Percentiles rank a stretch among this genome's conserved stretches.
Evolutionary conservation across 139 green algal genomes (phyloP).

Genomic region (Trebouxia sp.): DNA sequence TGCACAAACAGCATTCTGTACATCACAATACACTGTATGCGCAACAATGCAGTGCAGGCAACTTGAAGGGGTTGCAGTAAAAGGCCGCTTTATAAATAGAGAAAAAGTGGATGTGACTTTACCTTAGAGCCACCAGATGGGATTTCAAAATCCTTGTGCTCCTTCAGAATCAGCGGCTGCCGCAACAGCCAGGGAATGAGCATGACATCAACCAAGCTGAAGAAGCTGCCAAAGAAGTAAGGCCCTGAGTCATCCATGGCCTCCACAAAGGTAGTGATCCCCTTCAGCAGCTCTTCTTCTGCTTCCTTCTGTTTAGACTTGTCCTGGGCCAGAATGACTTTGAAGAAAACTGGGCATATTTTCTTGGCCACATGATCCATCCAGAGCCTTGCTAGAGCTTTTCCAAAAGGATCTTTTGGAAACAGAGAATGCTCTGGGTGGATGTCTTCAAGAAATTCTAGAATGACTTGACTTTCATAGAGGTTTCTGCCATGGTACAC

Average conservation of each 20-base stretch:
- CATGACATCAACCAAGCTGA: constrained; percentile 18
- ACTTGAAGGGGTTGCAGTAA: too few species aligned
- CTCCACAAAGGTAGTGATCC: constrained; percentile 12
- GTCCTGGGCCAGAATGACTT: constrained; percentile 8
- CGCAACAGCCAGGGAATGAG: not conserved
- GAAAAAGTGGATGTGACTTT: too few species aligned
- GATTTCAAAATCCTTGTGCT: not conserved
- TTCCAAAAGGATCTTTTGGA: constrained; percentile 3
- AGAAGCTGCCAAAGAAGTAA: constrained; percentile 8
- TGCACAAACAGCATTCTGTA: too few species aligned
- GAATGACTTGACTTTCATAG: constrained; percentile 14
- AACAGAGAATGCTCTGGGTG: not conserved
- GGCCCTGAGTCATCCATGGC: constrained; percentile 1
- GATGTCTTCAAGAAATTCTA: constrained; percentile 1
- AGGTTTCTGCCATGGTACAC: constrained; percentile 1
- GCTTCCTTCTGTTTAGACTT: constrained; percentile 5
- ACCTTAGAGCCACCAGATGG: not conserved
- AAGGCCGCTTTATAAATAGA: too few species aligned
- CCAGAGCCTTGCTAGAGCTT: not conserved
- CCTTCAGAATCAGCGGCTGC: constrained; percentile 1
- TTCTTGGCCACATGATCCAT: constrained; percentile 11
- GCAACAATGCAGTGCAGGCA: too few species aligned
- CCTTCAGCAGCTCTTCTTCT: not conserved
- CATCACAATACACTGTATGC: too few species aligned
- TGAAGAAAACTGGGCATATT: not conserved